A percentile compares a stretch with the other conserved stretches of the same genome.
Evolutionary conservation across 2,329 filamentous ascomycete species (phyloP).

Genomic region (Aspergillus cejpii): DNA sequence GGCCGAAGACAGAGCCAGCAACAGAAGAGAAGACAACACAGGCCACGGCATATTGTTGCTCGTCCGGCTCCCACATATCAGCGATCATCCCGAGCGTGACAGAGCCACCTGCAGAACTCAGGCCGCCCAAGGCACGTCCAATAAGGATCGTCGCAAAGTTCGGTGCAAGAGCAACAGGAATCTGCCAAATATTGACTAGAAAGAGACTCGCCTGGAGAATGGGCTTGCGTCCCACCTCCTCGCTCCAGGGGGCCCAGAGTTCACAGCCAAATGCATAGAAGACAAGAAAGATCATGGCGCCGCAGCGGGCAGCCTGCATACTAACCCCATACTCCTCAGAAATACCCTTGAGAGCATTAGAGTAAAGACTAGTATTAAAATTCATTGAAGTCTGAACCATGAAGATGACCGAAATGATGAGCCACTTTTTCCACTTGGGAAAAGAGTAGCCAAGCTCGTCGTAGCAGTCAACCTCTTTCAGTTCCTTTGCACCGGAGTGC

Average conservation of each 20-base stretch:
- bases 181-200: slow-evolving; percentile 70
- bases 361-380: slow-evolving; percentile 69
- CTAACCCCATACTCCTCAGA: slow-evolving; percentile 62
- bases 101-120: slow-evolving; percentile 65
- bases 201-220: slow-evolving; percentile 66
- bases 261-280: slow-evolving; percentile 81
- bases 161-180: slow-evolving; percentile 64
- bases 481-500: slow-evolving; percentile 24
- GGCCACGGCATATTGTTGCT: slow-evolving; percentile 68
- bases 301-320: slow-evolving; percentile 61
- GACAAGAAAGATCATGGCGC: slow-evolving; percentile 72
- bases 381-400: slow-evolving; percentile 70
- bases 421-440: slow-evolving; percentile 61
- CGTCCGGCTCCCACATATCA: slow-evolving; percentile 64
- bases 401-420: slow-evolving; percentile 65
- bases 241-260: slow-evolving; percentile 80
- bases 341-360: slow-evolving; percentile 61
- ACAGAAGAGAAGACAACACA: slow-evolving; percentile 75
- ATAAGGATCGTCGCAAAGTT: slow-evolving; percentile 67
- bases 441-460: slow-evolving; percentile 59
- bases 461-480: slow-evolving; percentile 57
- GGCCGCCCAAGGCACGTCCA: slow-evolving; percentile 62
- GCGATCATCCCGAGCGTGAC: slow-evolving; percentile 70
- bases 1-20: slow-evolving; percentile 67
- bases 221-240: slow-evolving; percentile 71